Conservation (phyloP, 1,284 basidiomycete genomes). For the Spongispora temasekensis region DNA sequence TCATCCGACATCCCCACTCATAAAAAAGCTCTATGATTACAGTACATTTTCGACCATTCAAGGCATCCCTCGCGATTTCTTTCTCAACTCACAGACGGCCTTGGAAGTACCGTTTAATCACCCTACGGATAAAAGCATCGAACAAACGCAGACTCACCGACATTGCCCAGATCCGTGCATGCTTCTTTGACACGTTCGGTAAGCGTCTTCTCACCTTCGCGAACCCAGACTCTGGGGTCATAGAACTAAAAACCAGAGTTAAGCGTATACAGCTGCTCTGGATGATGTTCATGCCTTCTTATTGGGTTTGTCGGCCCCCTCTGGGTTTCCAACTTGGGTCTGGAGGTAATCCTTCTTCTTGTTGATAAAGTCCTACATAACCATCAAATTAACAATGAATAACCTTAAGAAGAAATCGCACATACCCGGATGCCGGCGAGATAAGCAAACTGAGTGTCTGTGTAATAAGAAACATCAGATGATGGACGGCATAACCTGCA, state of each 20-base stretch:
- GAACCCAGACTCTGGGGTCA: constrained; percentile 96
- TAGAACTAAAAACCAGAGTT: constrained; percentile 58
- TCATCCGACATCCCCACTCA: too few species aligned
- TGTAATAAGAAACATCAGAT: constrained; percentile 8
- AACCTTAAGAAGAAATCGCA: constrained; percentile 10
- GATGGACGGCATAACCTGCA: neutral
- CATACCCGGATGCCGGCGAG: constrained; percentile 82
- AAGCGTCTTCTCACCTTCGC: constrained; percentile 98
- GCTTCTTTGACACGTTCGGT: constrained; percentile 87
- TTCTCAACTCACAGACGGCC: too few species aligned
- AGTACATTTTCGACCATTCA: too few species aligned
- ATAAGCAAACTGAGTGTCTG: constrained; percentile 92
- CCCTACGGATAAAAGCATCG: too few species aligned
- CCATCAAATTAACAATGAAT: constrained; percentile 1
- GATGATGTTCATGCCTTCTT: constrained; percentile 71
- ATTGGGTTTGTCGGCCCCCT: constrained; percentile 93
- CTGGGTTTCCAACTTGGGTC: constrained; percentile 92
- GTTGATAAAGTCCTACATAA: constrained; percentile 72
- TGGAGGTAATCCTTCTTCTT: constrained; percentile 86
- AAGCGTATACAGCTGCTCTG: neutral
- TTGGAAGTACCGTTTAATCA: too few species aligned
- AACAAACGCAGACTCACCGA: too few species aligned
- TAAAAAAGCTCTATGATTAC: too few species aligned
- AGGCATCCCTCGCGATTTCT: too few species aligned
- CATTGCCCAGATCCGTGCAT: constrained; percentile 87